Conservation (phyloP, 768 basidiomycete species). For the Lactarius quietus region DNA sequence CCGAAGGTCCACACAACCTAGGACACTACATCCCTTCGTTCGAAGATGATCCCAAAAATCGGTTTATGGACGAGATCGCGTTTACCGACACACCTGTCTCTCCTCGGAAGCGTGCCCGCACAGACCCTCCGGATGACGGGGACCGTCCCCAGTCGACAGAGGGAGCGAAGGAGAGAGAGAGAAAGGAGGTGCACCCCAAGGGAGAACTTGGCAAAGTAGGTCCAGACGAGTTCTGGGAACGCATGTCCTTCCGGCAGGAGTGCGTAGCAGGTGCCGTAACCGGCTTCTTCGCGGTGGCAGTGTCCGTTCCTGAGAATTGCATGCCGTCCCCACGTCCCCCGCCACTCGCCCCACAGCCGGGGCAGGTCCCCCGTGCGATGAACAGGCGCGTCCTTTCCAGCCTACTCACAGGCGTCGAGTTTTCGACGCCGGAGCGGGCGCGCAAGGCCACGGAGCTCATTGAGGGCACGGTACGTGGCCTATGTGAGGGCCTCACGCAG, state of each 20-base stretch:
- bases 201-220: slow-evolving; percentile 59
- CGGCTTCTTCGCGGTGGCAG: slow-evolving; percentile 81
- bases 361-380: slow-evolving; percentile 62
- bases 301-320: slow-evolving; percentile 34
- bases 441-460: slow-evolving; percentile 68
- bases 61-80: slow-evolving; percentile 90
- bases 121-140: slow-evolving; percentile 19
- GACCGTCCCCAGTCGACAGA: slow-evolving; percentile 11
- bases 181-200: slow-evolving; percentile 29
- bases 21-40: slow-evolving; percentile 84
- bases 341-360: slow-evolving; percentile 49
- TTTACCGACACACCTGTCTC: slow-evolving; percentile 57
- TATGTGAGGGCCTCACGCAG: slow-evolving; percentile 61
- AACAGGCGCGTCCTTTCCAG: slow-evolving; percentile 66
- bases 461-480: slow-evolving; percentile 60
- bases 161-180: slow-evolving; percentile 30
- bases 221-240: slow-evolving; percentile 91
- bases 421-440: slow-evolving; percentile 62
- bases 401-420: slow-evolving; percentile 73
- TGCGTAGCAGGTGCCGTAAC: slow-evolving; percentile 88
- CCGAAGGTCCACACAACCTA: slow-evolving; percentile 42
- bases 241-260: slow-evolving; percentile 95
- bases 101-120: slow-evolving; percentile 54
- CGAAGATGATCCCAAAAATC: slow-evolving; percentile 95
- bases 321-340: slow-evolving; percentile 18